A percentile compares a stretch with the other conserved stretches of the same genome.
phyloP scores from a whole-genome alignment of 306 rosid species.

The Prosopis cineraria region DNA sequence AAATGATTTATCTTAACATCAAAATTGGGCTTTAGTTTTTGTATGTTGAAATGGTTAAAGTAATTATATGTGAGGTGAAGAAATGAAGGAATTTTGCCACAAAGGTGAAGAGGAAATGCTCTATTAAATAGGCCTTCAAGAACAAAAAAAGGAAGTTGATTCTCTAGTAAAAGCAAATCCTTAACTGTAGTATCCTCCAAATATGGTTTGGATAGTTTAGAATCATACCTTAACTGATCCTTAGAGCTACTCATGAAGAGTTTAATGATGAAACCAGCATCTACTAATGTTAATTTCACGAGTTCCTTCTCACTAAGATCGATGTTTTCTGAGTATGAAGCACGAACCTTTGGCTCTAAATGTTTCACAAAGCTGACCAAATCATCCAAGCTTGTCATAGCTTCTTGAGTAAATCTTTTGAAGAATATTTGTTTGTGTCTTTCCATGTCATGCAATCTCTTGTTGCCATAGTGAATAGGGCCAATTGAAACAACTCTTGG shows the following conservation, averaged over 20 bases:
- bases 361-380: not conserved
- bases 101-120: not conserved
- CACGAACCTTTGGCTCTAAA: not conserved
- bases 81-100: not conserved
- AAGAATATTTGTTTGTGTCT: no score
- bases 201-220: no score
- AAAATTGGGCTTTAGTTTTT: not conserved
- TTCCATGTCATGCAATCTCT: not conserved
- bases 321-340: not conserved
- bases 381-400: not conserved
- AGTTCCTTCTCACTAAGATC: no score
- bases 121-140: not conserved
- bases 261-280: not conserved
- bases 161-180: not conserved
- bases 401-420: not conserved
- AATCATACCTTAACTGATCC: no score
- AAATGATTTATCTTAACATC: no score
- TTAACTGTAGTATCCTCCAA: no score
- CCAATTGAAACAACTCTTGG: not conserved
- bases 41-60: not conserved
- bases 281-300: not conserved
- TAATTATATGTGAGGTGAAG: not conserved
- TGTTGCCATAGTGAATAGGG: not conserved
- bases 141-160: not conserved
- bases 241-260: not conserved